Evolutionary conservation across 306 rosid species (phyloP).

Genomic region (Vigna reflexopilosa): DNA sequence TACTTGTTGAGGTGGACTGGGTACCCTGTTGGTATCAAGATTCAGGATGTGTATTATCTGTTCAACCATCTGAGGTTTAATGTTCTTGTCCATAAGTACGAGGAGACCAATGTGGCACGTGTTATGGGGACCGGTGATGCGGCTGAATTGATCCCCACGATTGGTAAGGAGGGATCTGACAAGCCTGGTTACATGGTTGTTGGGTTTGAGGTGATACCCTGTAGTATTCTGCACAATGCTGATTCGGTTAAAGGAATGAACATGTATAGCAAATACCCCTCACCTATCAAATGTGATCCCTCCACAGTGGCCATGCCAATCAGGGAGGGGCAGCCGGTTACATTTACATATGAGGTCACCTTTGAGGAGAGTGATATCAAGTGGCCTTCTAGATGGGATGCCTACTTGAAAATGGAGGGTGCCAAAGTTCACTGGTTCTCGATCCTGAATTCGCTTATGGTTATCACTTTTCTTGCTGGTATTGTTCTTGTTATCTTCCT

Average conservation of each 20-base stretch:
- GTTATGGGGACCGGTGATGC: constrained; percentile 98
- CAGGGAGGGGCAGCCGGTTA: constrained; percentile 75
- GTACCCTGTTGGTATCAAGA: constrained; percentile 87
- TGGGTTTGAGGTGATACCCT: constrained; percentile 95
- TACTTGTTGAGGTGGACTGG: constrained; percentile 86
- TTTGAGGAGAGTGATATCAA: constrained; percentile 94
- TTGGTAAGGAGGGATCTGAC: constrained; percentile 57
- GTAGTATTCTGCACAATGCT: constrained; percentile 67
- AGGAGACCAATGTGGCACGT: constrained; percentile 83
- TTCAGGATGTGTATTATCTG: constrained; percentile 78
- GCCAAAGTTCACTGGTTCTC: constrained; percentile 98
- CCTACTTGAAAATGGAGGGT: constrained; percentile 99
- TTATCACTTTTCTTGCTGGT: constrained; percentile 94
- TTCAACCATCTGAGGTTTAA: constrained; percentile 91
- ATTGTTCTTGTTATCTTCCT: constrained; percentile 91
- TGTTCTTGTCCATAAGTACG: constrained; percentile 90
- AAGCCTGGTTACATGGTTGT: constrained; percentile 93
- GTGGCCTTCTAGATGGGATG: constrained; percentile 99
- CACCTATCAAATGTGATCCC: constrained; percentile 71
- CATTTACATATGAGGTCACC: constrained; percentile 79
- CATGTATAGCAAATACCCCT: constrained; percentile 63
- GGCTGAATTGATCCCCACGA: constrained; percentile 70
- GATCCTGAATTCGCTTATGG: constrained; percentile 93
- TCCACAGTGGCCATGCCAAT: constrained; percentile 74
- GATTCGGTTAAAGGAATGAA: constrained; percentile 63